Evolutionary conservation across 176 grass and related monocot species (phyloP), one percentile per base, ranked within the genome.

Genomic region (Poa annua): DNA sequence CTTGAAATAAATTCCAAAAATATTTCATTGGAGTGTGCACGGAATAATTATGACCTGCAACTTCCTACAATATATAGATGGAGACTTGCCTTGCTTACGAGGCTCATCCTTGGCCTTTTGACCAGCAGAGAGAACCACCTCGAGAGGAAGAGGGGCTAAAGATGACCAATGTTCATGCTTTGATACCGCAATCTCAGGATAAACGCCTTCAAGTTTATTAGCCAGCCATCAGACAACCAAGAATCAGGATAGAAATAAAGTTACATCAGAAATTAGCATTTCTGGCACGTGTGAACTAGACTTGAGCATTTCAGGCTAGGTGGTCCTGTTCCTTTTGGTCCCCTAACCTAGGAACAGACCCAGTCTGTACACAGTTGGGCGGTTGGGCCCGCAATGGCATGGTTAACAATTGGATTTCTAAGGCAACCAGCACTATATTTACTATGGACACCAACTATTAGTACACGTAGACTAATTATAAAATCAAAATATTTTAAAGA

Each of bases 161-260:
- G 97, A 94, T 87, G 97, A 99, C 97, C 97, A 99, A 66, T 99
- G 89, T 39, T 99, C 97, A 86, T 99, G 71, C 85, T 99, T 99
- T 80, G 91, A 88, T 66, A 92, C 89, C 63, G 97, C 93, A 76
- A 99, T 96, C 82, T 99, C 97, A 0, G 97, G 97, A 90, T 90
- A 99, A 72, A 99, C 89, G 54, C 91, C 97, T 99, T 52, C 17
- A 90, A 86, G 87, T 87, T 77, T 78, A 75, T 87, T 60, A 81
- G 77, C 72, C 12, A 24, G 25, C 17, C 71, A 61, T 81, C 49
- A 86, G 83, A 78, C 57, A 81, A 84, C 71, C 20, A 49, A 62
- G 22, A 50, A 61, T n/a, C 83, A 45, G 52, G 24, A 14, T 36
- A 38, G 14, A 61, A 66, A 80, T 11, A 45, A 50, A 66, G 29